These are phyloP conservation scores for Colletotrichum theobromicola DNA, from an alignment of 2,329 filamentous ascomycete species.

Conservation along the genomic window DNA sequence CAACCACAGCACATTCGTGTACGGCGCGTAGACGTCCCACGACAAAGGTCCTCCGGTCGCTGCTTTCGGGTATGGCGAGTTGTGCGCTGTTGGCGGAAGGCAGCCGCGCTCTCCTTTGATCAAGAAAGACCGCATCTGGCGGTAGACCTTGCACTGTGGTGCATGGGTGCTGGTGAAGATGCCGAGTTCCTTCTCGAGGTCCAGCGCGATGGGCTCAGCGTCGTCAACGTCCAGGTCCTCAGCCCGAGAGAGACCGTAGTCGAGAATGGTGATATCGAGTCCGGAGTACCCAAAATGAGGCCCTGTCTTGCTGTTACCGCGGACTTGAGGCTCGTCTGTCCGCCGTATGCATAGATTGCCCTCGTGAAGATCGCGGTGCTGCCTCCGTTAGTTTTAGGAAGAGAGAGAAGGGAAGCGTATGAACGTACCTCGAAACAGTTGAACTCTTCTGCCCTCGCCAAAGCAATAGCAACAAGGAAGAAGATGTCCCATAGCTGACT, in stretches of 20 bases:
- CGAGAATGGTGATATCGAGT: constrained; percentile 67
- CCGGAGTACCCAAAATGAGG: constrained; percentile 63
- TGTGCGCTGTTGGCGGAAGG: constrained; percentile 52
- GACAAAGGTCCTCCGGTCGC: constrained; percentile 49
- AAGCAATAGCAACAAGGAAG: constrained; percentile 62
- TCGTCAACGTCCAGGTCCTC: constrained; percentile 40
- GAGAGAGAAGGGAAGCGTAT: neutral
- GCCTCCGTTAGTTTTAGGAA: neutral
- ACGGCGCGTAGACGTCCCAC: constrained; percentile 62
- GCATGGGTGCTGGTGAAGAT: constrained; percentile 67
- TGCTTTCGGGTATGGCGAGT: constrained; percentile 42
- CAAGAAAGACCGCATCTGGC: constrained; percentile 65
- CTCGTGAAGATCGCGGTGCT: constrained; percentile 71
- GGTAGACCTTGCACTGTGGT: constrained; percentile 65
- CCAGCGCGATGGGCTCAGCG: constrained; percentile 53
- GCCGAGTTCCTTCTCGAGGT: constrained; percentile 64
- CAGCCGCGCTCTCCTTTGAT: constrained; percentile 55
- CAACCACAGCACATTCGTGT: constrained; percentile 71
- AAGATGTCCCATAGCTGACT: constrained; percentile 69
- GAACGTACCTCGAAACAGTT: constrained; percentile 62
- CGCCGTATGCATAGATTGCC: constrained; percentile 66
- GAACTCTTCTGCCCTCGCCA: constrained; percentile 63
- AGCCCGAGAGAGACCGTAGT: constrained; percentile 69
- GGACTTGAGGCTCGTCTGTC: constrained; percentile 36
- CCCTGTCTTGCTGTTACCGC: constrained; percentile 30